phyloP scores from a whole-genome alignment of 2,329 filamentous ascomycete species.

The Fusarium sp. region DNA sequence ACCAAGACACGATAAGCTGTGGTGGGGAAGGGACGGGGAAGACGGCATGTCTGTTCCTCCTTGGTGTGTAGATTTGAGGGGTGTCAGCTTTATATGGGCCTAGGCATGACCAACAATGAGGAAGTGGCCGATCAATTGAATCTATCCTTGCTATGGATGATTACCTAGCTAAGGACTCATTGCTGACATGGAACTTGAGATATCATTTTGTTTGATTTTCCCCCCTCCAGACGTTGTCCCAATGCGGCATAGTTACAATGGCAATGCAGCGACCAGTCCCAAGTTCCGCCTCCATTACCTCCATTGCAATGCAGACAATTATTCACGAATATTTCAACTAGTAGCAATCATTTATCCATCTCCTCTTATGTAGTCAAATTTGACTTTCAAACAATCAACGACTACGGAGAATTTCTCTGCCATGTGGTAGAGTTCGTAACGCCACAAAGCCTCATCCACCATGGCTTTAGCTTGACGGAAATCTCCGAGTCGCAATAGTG shows the following conservation, averaged over 20 bases:
- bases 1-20: background rate
- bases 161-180: background rate
- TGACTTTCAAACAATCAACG: background rate
- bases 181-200: background rate
- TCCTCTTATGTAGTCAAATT: background rate
- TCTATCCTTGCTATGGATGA: background rate
- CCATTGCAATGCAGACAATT: background rate
- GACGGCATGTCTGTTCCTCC: background rate
- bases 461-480: background rate
- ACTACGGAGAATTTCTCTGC: background rate
- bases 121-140: background rate
- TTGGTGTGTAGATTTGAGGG: background rate
- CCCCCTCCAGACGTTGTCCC: background rate
- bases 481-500: background rate
- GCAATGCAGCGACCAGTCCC: accelerated
- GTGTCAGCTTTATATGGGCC: background rate
- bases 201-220: background rate
- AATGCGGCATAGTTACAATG: accelerated
- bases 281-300: background rate
- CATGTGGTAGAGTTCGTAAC: background rate
- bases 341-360: background rate
- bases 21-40: conserved; percentile 4
- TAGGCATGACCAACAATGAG: background rate
- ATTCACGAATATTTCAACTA: background rate
- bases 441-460: conserved; percentile 13